Percentiles rank a stretch among this genome's conserved stretches.
Conservation (phyloP, 768 basidiomycete genomes). For the Hygrophorus pudorinus region DNA sequence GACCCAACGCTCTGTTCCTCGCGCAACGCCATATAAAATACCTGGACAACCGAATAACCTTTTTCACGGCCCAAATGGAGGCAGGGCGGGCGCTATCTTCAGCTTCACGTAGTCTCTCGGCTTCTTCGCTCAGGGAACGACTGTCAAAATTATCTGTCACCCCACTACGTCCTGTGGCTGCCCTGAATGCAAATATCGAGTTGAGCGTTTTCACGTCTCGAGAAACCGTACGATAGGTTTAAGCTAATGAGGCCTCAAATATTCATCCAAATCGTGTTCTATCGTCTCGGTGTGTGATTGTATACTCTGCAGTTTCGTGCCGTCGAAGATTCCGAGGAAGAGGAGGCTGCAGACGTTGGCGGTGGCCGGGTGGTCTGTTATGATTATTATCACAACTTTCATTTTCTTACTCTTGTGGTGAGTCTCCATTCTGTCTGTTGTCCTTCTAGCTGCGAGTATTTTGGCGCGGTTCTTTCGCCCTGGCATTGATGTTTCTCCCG, state of each 20-base stretch:
- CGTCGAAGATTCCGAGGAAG: constrained; percentile 76
- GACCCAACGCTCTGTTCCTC: neutral
- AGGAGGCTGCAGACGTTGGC: constrained; percentile 82
- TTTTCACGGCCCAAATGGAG: constrained; percentile 10
- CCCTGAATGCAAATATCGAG: constrained; percentile 68
- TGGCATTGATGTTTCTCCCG: neutral
- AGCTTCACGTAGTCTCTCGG: constrained; percentile 45
- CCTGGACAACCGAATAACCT: neutral
- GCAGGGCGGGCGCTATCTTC: constrained; percentile 20
- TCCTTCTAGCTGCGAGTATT: too few species aligned
- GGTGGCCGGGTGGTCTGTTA: constrained; percentile 82
- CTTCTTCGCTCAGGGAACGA: constrained; percentile 49
- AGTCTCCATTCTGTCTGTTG: too few species aligned
- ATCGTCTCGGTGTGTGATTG: neutral
- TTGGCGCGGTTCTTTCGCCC: neutral
- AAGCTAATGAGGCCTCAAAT: neutral
- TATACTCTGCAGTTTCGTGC: constrained; percentile 62
- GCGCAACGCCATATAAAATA: neutral
- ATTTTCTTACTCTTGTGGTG: constrained; percentile 79
- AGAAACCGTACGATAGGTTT: neutral
- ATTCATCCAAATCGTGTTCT: neutral
- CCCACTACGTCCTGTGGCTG: constrained; percentile 51
- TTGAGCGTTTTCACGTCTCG: constrained; percentile 24
- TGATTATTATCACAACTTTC: constrained; percentile 57
- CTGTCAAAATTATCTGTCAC: constrained; percentile 53